phyloP scores from a whole-genome alignment of 192 early-diverging fungal species.

The Gaertneriomyces sp. region DNA sequence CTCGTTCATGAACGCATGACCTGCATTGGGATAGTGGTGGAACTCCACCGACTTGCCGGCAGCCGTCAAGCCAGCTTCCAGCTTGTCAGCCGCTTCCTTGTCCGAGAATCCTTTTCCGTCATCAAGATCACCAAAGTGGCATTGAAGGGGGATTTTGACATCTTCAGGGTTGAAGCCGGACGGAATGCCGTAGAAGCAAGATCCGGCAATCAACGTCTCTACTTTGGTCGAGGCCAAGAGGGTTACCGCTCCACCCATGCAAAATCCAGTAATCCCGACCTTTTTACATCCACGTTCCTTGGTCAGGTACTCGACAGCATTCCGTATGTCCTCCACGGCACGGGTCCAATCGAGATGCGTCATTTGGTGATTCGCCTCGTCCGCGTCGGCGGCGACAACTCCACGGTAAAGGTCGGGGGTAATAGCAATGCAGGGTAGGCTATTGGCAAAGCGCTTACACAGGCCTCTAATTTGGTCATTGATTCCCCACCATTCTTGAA shows the following conservation, averaged over 20 bases:
- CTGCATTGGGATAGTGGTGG: constrained; percentile 27
- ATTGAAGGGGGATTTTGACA: constrained; percentile 35
- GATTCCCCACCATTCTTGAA: constrained; percentile 34
- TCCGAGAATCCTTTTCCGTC: constrained; percentile 31
- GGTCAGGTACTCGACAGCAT: not conserved
- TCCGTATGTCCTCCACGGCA: not conserved
- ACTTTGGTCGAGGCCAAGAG: constrained; percentile 28
- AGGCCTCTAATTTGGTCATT: constrained; percentile 33
- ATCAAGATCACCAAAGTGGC: constrained; percentile 40
- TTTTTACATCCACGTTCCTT: too few relatives aligned
- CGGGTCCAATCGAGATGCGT: constrained; percentile 6
- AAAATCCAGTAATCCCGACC: constrained; percentile 28
- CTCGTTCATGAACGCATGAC: constrained; percentile 42
- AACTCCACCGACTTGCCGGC: constrained; percentile 28
- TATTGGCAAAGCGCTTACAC: constrained; percentile 14
- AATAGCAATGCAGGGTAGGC: constrained; percentile 24
- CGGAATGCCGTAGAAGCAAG: constrained; percentile 41
- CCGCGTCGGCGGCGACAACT: constrained; percentile 31
- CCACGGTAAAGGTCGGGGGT: constrained; percentile 36
- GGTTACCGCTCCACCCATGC: constrained; percentile 43
- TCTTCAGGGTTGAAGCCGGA: constrained; percentile 29
- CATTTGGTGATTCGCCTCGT: constrained; percentile 44
- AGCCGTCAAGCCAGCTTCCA: constrained; percentile 8
- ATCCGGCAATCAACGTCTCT: constrained; percentile 25
- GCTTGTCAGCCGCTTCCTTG: constrained; percentile 30